Evolutionary conservation across 2,329 filamentous ascomycete genomes (phyloP), one percentile per base, ranked within the genome.

Genomic region (Blastomyces emzantsi): DNA sequence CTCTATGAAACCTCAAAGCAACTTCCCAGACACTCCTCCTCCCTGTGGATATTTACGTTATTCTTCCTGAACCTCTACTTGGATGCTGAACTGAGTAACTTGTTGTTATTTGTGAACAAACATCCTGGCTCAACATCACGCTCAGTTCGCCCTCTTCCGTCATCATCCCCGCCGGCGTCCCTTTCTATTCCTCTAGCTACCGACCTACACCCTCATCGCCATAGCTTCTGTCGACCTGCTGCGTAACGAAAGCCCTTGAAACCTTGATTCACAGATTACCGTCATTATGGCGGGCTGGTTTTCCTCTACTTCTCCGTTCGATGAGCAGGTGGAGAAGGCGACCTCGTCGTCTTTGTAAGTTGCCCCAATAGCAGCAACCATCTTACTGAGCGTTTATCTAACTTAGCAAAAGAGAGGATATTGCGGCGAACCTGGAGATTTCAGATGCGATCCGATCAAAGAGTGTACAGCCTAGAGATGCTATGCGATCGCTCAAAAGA

Each of bases 381-480:
- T 45, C 33, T 59, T 36, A 8, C 25, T 13, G 15, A 49, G 30
- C 47, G n/a, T 64, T 55, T 63, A 8, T 8, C 66, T 67, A 61
- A 68, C 65, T 49, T 45, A 56, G 28, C 63, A 62, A 4, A 71
- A 95, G 91, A 69, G 92, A 99, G 79, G 93, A 99, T 73, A 97
- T 99, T 75, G 89, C 94, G 51, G 85, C 97, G 70, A 97, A 97
- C 75, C 87, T 99, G 73, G 94, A 99, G 78, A 97, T 99, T 71
- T 97, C 93, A 76, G 94, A 99, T 80, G 82, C 96, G 70, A 97
- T 99, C 76, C 87, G 94, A 71, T 97, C 92, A 72, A 97, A 97
- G 81, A 96, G 92, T 22, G 93, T 99, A 60, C 92, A 92, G 76
- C 93, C 94, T 62, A 97, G 93, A 77, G 94, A 99, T 78, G 94